Evolutionary conservation across 139 green algal genomes (phyloP), one percentile per base, ranked within the genome.

Genomic region (Trebouxia sp.): DNA sequence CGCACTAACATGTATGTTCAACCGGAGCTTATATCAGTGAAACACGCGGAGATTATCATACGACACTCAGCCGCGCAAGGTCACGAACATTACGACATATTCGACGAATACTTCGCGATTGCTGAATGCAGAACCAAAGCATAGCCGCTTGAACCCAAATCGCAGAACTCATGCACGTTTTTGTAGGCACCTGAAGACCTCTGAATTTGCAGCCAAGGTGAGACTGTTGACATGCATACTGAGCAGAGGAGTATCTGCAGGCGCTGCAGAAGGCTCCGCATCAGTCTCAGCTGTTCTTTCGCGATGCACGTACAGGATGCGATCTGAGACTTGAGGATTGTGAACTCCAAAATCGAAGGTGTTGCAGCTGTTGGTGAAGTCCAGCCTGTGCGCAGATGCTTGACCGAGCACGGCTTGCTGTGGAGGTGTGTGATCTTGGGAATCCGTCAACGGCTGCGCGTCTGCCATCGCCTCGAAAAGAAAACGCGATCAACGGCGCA

Each of bases 171-270:
- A 17, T 58, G 4, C 20, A 17, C 22, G 50, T 22, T 58, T 58
- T 22, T 58, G 50, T 22, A 28, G 12, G 1, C 24, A 77, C 69
- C 69, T 77, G 26, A 77, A 10, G 24, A 77, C 69, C 24, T 77
- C 69, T 39, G 69, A 77, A 10, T 77, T 77, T 7, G 69, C 69
- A 14, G 69, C 69, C 12, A 77, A 39, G 0, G 69, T 77, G 14
- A 77, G 28, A 35, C 41, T 56, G 69, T 77, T 77, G 41, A 77
- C 41, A 15, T 77, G 69, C 41, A 77, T 37, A 11, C n/a, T 53
- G 7, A 55, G 14, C 11, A 77, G 66, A 9, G 15, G 39, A 50
- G 66, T 26, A 53, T 17, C 24, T 35, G 24, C 50, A 58, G 50
- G 50, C 50, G 22, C 41, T 55, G 24, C 8, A 41, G 15, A 15